Evolutionary conservation across 2,329 filamentous ascomycete species (phyloP), one percentile per base, ranked within the genome.

Genomic region (Talaromyces sp.): DNA sequence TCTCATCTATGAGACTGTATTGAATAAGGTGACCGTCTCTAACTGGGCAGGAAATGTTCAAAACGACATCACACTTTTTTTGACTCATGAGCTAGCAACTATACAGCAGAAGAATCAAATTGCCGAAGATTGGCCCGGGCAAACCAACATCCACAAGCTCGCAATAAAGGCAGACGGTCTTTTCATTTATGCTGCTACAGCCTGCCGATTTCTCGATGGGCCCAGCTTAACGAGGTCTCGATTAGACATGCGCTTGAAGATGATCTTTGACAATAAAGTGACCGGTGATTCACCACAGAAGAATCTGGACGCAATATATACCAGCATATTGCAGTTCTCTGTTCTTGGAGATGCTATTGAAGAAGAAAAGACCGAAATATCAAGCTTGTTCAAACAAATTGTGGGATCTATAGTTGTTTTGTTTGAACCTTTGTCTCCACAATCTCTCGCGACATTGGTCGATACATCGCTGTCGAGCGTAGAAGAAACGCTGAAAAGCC

Each of bases 1-100:
- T 62, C 16, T 75, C 6, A 62, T 69, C 43, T 68, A 24, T n/a
- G 43, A 24, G 19, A 19, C 19, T 13, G 19, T 47, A 8, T 47
- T 47, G 11, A 24, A 47, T 24, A 47, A 47, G n/a, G 19, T 47
- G 3, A 24, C 8, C 10, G 43, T 47, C n/a, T 47, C 43, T 24
- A 8, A 24, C 43, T 13, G 9, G 8, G 43, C 10, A 24, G 4
- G 13, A 11, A 47, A 24, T 24, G n/a, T 74, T 22, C 67, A 70
- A 57, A 54, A 66, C 13, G 43, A 47, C 19, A 47, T 47, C 7
- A 47, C 43, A 19, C 43, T 2, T 8, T 47, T 47, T 19, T 47
- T 47, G 19, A 47, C 19, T 3, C 43, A 47, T 24, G 43, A 47
- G 19, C 43, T 47, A 6, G n/a, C 10, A 19, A 11, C 9, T 22